Conservation (phyloP, 345 rosid species). For the Streptanthus diversifolius region DNA sequence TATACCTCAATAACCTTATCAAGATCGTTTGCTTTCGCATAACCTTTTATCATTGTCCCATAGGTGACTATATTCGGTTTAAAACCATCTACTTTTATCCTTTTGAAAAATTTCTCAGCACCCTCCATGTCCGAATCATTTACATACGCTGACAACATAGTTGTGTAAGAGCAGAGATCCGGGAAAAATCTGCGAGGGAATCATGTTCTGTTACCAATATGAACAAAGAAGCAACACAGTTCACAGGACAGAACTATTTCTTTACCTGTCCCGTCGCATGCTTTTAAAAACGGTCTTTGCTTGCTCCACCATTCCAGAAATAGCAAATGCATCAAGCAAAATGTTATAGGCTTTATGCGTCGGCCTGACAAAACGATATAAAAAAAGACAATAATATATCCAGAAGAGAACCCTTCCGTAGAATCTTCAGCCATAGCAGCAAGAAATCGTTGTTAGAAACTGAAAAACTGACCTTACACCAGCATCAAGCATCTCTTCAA, state of each 20-base stretch:
- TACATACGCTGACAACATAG: slow-evolving; percentile 90
- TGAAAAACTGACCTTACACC: slow-evolving; percentile 72
- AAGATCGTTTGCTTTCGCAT: slow-evolving; percentile 63
- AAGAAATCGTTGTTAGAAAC: background rate
- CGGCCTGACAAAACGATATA: slow-evolving; percentile 53
- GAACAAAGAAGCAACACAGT: background rate
- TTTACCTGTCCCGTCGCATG: slow-evolving; percentile 94
- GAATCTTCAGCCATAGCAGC: background rate
- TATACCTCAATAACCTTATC: slow-evolving; percentile 74
- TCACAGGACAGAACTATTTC: background rate
- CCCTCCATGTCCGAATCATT: slow-evolving; percentile 93
- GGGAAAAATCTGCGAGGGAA: slow-evolving; percentile 59
- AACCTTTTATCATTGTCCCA: slow-evolving; percentile 83
- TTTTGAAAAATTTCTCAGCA: slow-evolving; percentile 76
- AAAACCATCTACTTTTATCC: slow-evolving; percentile 69
- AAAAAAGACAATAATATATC: background rate
- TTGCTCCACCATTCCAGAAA: slow-evolving; percentile 96
- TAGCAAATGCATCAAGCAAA: slow-evolving; percentile 92
- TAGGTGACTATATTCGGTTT: slow-evolving; percentile 70
- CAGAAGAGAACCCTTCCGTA: background rate
- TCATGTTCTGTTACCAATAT: background rate
- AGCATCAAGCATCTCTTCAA: slow-evolving; percentile 96
- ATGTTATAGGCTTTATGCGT: slow-evolving; percentile 87
- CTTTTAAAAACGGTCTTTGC: slow-evolving; percentile 79
- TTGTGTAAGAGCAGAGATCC: slow-evolving; percentile 85